A percentile compares a stretch with the other conserved stretches of the same genome.
These are phyloP conservation scores for Raffaelea ambrosiae DNA, from an alignment of 2,329 filamentous ascomycete species.

Conservation along the genomic window DNA sequence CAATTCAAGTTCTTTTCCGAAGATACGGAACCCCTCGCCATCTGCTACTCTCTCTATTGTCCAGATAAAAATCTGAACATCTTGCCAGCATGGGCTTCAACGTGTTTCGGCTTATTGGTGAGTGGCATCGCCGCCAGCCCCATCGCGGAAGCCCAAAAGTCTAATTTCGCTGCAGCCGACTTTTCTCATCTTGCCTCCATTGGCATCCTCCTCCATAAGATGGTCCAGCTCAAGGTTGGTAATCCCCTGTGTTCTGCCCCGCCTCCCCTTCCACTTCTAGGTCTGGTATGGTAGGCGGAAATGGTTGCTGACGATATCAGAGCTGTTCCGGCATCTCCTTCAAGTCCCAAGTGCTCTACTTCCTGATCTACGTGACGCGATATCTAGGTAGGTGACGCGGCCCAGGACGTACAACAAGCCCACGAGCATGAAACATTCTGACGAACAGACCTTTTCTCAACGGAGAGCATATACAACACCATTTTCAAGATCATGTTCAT, in stretches of 20 bases:
- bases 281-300: not conserved
- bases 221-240: conserved; percentile 82
- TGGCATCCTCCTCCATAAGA: conserved; percentile 92
- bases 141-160: too few relatives aligned
- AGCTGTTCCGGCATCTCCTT: conserved; percentile 97
- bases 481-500: conserved; percentile 96
- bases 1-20: too few relatives aligned
- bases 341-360: conserved; percentile 93
- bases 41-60: too few relatives aligned
- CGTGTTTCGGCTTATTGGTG: conserved; percentile 50
- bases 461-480: conserved; percentile 80
- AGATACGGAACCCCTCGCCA: too few relatives aligned
- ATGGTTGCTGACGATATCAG: conserved; percentile 36
- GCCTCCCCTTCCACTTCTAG: not conserved
- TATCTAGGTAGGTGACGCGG: conserved; percentile 60
- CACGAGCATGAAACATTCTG: not conserved
- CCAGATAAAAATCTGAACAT: not conserved
- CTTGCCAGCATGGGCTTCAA: conserved; percentile 41
- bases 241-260: not conserved
- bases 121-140: not conserved
- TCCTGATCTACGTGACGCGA: conserved; percentile 86
- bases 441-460: conserved; percentile 71
- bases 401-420: not conserved
- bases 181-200: conserved; percentile 93
- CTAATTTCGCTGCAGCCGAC: conserved; percentile 55